Evolutionary conservation across 2,329 filamentous ascomycete species (phyloP).

Genomic region (Colletotrichum spinosum): DNA sequence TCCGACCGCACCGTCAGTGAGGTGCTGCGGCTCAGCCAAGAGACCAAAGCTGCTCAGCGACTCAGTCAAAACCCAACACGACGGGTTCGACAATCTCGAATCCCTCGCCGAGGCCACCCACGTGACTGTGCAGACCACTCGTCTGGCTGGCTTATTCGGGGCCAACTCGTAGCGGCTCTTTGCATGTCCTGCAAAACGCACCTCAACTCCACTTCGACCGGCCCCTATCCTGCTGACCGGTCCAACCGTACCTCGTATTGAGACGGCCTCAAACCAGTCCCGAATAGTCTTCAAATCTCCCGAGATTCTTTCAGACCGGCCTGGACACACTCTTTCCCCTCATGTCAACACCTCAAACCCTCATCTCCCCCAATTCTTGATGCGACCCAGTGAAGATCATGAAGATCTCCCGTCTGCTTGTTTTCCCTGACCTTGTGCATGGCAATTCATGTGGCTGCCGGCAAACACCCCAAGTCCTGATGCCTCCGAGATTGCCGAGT

Average conservation of each 20-base stretch:
- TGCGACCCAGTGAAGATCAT: neutral
- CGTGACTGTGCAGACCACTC: neutral
- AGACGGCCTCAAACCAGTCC: too few species aligned
- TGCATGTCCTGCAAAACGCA: too few species aligned
- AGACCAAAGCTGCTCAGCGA: conserved; percentile 1
- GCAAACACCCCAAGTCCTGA: too few species aligned
- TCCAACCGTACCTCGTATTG: too few species aligned
- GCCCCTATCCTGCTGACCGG: too few species aligned
- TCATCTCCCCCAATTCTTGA: neutral
- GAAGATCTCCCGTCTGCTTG: neutral
- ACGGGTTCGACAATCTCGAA: conserved; percentile 1
- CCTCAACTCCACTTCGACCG: too few species aligned
- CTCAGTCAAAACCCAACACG: conserved; percentile 2
- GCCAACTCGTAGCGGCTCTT: too few species aligned
- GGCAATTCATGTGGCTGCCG: too few species aligned
- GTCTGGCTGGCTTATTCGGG: too few species aligned
- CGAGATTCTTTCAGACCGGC: neutral
- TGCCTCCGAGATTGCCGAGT: too few species aligned
- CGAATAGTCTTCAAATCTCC: neutral
- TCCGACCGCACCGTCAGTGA: conserved; percentile 20
- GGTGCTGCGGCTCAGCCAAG: conserved; percentile 1
- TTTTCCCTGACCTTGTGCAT: too few species aligned
- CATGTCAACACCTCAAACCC: too few species aligned
- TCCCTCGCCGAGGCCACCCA: conserved; percentile 8
- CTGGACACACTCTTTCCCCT: neutral